A percentile compares a stretch with the other conserved stretches of the same genome.
These are phyloP conservation scores for Colletotrichum spaethianum DNA, from an alignment of 2,329 filamentous ascomycete species.

Conservation along the genomic window DNA sequence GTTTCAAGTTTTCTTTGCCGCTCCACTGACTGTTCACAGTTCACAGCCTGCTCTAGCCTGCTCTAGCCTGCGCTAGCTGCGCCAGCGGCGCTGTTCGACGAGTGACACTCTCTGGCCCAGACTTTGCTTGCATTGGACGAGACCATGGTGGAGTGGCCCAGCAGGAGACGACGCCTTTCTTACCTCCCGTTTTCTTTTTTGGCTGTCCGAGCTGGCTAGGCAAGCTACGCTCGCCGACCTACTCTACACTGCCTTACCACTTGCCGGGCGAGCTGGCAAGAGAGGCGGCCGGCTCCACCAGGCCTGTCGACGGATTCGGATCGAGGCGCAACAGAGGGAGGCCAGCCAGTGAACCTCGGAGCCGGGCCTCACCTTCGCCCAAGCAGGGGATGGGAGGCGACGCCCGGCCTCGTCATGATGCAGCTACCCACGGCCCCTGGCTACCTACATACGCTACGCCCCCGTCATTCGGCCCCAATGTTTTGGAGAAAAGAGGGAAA, in stretches of 20 bases:
- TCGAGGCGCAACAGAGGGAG: slow-evolving; percentile 3
- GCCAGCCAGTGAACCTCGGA: background rate
- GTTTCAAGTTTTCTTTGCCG: background rate
- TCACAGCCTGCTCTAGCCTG: slow-evolving; percentile 25
- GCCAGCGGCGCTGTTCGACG: slow-evolving; percentile 9
- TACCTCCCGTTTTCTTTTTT: background rate
- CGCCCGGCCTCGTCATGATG: slow-evolving; percentile 28
- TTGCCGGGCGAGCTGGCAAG: too few species aligned
- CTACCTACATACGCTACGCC: too few species aligned
- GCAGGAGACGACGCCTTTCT: background rate
- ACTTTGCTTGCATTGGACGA: slow-evolving; percentile 9
- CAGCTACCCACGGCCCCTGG: slow-evolving; percentile 3
- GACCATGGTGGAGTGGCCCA: background rate
- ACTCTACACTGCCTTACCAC: too few species aligned
- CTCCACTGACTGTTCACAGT: background rate
- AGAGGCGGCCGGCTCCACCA: background rate
- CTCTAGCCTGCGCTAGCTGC: background rate
- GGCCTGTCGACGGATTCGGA: background rate
- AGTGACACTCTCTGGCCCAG: slow-evolving; percentile 3
- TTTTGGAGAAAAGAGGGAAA: slow-evolving; percentile 13
- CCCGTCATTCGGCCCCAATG: slow-evolving; percentile 6
- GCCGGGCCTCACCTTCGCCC: background rate
- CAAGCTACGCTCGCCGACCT: background rate
- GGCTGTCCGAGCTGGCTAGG: background rate
- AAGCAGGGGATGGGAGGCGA: background rate